Base-by-base conservation (phyloP, 805 yeast species). In the Candida methanosorbosa region DNA sequence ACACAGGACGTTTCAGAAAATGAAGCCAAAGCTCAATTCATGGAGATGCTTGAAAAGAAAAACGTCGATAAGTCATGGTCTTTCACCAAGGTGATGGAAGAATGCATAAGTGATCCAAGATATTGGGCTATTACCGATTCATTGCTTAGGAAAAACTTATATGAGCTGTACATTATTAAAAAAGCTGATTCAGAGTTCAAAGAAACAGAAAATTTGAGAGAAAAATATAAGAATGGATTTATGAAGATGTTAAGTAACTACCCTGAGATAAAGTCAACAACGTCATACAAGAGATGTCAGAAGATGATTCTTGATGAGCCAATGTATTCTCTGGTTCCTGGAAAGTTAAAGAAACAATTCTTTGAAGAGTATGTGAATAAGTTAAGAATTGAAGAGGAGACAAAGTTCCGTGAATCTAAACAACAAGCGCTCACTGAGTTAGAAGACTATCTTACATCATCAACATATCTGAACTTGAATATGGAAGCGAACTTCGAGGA, bases 51-150 rank as follows among this genome's bases (percentile, higher is more conserved):
- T 9, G 53, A 59, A 23, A 73, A 68, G 1, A 56, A 68, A 26
- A 57, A 66, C 7, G 84, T 86, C 3, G 87, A 80, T 51, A 68
- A 81, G 0, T 70, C 81, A 0, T 82, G 90, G 88, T 69, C 92
- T 0, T 85, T 85, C 54, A 73, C 69, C 32, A 63, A 63, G 38
- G 80, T 82, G 1, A 75, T 86, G 57, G 68, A 72, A 17, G 56
- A 59, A 14, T 71, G 81, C 38, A 66, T 81, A 14, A 51, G 48
- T 3, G 78, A 80, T 42, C 4, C 14, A 24, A 61, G 77, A 13
- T 87, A 83, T 48, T 82, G 90, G 88, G 55, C 64, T 5, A 56
- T 84, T 2, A 57, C 63, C 5, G 83, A 81, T 48, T 68, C 94
- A 0, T 46, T 78, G 14, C 59, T 65, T 42, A 69, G 88, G 36